phyloP scores from a whole-genome alignment of 257 asterid species.

The Echium plantagineum region DNA sequence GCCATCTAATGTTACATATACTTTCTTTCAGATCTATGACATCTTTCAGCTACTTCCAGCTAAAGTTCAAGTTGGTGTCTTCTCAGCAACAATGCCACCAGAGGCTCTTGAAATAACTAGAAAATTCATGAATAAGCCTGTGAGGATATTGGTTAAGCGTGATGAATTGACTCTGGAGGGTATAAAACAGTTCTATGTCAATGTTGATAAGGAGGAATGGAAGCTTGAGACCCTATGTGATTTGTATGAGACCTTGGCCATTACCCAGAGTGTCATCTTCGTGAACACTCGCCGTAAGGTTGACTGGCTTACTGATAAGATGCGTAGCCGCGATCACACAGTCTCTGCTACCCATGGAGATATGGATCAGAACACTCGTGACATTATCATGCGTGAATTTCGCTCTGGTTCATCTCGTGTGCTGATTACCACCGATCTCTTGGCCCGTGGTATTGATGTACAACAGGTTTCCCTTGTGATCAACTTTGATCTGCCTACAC shows the following conservation, averaged over 20 bases:
- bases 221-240: conserved; percentile 69
- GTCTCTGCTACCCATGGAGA: conserved; percentile 83
- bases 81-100: conserved; percentile 76
- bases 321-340: conserved; percentile 63
- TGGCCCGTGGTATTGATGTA: conserved; percentile 64
- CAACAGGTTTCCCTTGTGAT: conserved; percentile 76
- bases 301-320: conserved; percentile 75
- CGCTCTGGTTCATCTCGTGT: conserved; percentile 67
- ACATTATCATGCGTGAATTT: conserved; percentile 74
- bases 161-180: conserved; percentile 81
- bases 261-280: conserved; percentile 66
- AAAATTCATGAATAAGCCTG: conserved; percentile 71
- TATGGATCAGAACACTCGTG: conserved; percentile 79
- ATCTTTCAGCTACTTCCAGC: conserved; percentile 70
- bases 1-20: background rate
- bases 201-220: conserved; percentile 74
- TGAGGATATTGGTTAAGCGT: conserved; percentile 60
- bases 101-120: conserved; percentile 80
- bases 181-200: conserved; percentile 64
- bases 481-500: conserved; percentile 67
- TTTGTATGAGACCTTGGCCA: conserved; percentile 64
- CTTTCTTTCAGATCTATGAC: conserved; percentile 43
- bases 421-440: conserved; percentile 49
- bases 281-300: conserved; percentile 77
- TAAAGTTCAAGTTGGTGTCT: conserved; percentile 65